A percentile compares a stretch with the other conserved stretches of the same genome.
These are phyloP conservation scores for Phaeotremella skinneri DNA, from an alignment of 768 basidiomycete species.

Conservation along the genomic window DNA sequence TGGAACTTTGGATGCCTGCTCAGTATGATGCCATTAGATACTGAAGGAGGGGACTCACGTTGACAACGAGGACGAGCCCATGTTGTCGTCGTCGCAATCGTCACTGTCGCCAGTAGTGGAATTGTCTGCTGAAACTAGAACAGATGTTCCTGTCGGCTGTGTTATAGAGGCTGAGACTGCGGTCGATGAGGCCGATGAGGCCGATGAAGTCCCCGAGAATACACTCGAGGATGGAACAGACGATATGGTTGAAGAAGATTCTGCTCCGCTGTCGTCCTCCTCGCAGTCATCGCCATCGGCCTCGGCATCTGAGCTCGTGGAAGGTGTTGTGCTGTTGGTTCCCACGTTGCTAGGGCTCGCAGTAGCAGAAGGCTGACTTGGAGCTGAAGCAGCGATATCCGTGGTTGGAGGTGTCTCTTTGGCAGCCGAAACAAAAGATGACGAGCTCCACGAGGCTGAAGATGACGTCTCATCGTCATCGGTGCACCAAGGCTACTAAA, in stretches of 20 bases:
- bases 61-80: neutral
- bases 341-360: neutral
- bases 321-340: neutral
- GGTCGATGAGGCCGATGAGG: neutral
- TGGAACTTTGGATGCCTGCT: neutral
- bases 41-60: neutral
- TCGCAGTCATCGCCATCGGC: slow-evolving; percentile 4
- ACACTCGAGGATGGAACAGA: slow-evolving; percentile 1
- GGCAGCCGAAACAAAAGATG: neutral
- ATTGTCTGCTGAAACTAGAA: slow-evolving; percentile 4
- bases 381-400: slow-evolving; percentile 1
- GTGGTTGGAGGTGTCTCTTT: slow-evolving; percentile 1
- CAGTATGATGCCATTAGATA: neutral
- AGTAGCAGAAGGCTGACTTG: neutral
- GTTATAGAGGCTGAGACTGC: no score
- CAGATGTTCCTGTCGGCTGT: neutral
- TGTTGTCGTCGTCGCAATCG: slow-evolving; percentile 20
- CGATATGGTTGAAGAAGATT: neutral
- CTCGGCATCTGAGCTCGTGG: slow-evolving; percentile 1
- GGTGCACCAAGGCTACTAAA: slow-evolving; percentile 1
- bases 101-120: slow-evolving; percentile 8
- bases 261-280: slow-evolving; percentile 14
- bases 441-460: neutral
- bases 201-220: neutral
- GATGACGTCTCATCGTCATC: neutral